Evolutionary conservation across 179 eudicot genomes (phyloP).

Genomic region (Actinidia chinensis): DNA sequence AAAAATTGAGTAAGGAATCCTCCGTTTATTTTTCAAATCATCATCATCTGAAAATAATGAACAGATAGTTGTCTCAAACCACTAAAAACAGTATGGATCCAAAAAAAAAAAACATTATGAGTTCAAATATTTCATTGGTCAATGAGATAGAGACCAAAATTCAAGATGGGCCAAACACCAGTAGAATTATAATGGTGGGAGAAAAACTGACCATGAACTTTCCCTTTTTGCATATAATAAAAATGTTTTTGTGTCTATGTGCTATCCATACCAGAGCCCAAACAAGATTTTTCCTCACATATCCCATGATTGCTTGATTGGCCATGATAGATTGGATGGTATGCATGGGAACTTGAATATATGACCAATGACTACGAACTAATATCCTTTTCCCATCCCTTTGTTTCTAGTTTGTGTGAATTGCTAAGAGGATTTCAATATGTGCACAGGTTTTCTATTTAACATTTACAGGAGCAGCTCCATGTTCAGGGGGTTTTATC

Average conservation of each 20-base stretch:
- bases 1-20: slow-evolving; percentile 72
- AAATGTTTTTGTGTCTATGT: neutral
- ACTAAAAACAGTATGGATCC: neutral
- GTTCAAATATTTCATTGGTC: neutral
- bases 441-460: neutral
- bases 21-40: slow-evolving; percentile 66
- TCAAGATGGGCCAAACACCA: neutral
- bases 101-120: neutral
- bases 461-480: neutral
- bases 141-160: slow-evolving; percentile 2
- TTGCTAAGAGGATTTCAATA: neutral
- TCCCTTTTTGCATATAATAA: neutral
- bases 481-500: no score
- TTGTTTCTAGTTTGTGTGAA: neutral
- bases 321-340: neutral
- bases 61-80: neutral
- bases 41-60: slow-evolving; percentile 50
- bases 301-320: neutral
- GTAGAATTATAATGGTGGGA: neutral
- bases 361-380: neutral
- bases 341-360: neutral
- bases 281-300: neutral
- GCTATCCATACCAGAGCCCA: neutral
- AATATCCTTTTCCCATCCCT: neutral
- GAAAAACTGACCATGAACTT: neutral